Evolutionary conservation across 495 filamentous ascomycete genomes (phyloP), one percentile per base, ranked within the genome.

Genomic region (Thermochaetoides thermophila): DNA sequence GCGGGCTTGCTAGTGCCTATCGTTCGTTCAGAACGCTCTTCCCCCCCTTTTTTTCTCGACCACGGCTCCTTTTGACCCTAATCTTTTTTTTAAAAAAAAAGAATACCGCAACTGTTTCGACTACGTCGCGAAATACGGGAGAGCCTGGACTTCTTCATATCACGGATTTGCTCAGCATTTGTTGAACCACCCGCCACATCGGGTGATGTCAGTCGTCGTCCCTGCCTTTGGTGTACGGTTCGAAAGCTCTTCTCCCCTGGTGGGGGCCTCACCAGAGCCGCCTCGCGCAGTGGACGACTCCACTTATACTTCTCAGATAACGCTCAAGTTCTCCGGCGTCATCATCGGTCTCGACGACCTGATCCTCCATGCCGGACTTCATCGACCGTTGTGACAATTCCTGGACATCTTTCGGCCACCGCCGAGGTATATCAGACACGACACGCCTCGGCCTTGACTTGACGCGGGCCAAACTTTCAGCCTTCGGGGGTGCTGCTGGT

Each of bases 401-500:
- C 43, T 51, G 56, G 39, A 52, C 52, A 46, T 62, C 67, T 46
- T 64, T 73, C 56, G 71, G 69, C 57, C 64, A 68, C 44, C 70
- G 67, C 61, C 70, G 69, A 64, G 68, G 63, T 32, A 58, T 64
- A 57, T 61, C 63, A 52, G 72, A 77, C 56, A 68, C 74, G 53
- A 69, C 75, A 53, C 68, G 69, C 59, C 71, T 75, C 50, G 61
- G 69, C 57, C 72, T 81, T 51, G 76, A 80, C 64, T 65, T 76
- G 58, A 65, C 68, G 55, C 69, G 73, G 66, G 63, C 69, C 54
- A 60, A 65, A 64, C 63, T n/a, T n/a, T n/a, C 66, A 72, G 76
- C 72, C 68, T 71, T 69, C 56, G 73, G 67, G 63, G 67, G 66
- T 66, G 61, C 56, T 72, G 65, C 62, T 71, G 68, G 59, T 49